Conservation (phyloP, 495 filamentous ascomycete genomes). For the Penicillium cinerascens region DNA sequence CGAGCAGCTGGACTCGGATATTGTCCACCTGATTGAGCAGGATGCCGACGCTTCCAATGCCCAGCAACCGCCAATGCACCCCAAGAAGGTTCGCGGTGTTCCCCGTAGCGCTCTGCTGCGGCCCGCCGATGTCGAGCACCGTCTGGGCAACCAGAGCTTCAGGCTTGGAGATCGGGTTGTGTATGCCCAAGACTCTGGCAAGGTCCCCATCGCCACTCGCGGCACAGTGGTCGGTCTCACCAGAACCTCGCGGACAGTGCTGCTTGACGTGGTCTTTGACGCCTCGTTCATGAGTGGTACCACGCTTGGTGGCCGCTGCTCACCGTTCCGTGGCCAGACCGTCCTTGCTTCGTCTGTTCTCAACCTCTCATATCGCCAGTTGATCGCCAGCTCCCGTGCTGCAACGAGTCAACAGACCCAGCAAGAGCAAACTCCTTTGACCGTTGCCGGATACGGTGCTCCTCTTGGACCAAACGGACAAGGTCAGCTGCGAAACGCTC, state of each 20-base stretch:
- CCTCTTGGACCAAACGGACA: conserved; percentile 55
- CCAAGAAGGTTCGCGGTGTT: conserved; percentile 64
- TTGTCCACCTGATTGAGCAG: conserved; percentile 75
- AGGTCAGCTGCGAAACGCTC: conserved; percentile 65
- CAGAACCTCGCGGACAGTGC: conserved; percentile 69
- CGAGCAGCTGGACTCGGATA: conserved; percentile 88
- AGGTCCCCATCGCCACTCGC: conserved; percentile 87
- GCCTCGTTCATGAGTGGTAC: conserved; percentile 94
- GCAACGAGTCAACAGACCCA: conserved; percentile 57
- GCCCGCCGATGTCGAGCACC: conserved; percentile 86
- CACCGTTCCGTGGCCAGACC: conserved; percentile 94
- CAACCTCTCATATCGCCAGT: conserved; percentile 78
- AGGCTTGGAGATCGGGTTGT: conserved; percentile 84
- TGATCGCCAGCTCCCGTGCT: conserved; percentile 71
- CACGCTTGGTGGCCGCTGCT: conserved; percentile 81
- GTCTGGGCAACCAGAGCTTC: conserved; percentile 81
- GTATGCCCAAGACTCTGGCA: conserved; percentile 88
- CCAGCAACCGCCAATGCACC: conserved; percentile 49
- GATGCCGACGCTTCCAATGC: conserved; percentile 61
- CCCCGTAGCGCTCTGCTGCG: conserved; percentile 85
- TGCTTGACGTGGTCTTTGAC: conserved; percentile 93
- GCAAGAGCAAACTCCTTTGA: conserved; percentile 49
- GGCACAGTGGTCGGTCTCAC: conserved; percentile 94
- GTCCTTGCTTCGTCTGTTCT: conserved; percentile 79
- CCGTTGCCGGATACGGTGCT: conserved; percentile 57